These are phyloP conservation scores for Lasiosphaeria miniovina DNA, from an alignment of 495 filamentous ascomycete genomes.

Conservation along the genomic window DNA sequence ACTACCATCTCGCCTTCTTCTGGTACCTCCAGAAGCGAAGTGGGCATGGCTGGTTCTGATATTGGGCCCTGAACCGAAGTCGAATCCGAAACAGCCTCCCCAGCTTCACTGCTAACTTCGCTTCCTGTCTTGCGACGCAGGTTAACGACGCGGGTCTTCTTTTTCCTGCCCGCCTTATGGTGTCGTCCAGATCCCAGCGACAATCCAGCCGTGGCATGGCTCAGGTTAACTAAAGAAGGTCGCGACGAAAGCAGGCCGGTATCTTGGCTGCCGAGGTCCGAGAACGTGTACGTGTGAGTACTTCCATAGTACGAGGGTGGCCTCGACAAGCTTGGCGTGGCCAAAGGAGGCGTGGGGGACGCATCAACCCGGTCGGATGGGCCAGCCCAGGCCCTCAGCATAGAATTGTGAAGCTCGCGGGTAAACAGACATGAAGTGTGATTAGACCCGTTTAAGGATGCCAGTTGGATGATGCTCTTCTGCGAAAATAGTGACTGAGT, in stretches of 20 bases:
- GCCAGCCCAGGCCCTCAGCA: slow-evolving; percentile 89
- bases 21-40: slow-evolving; percentile 47
- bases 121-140: slow-evolving; percentile 63
- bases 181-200: slow-evolving; percentile 62
- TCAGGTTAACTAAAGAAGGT: slow-evolving; percentile 44
- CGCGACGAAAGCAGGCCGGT: slow-evolving; percentile 46
- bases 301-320: slow-evolving; percentile 61
- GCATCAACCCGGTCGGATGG: slow-evolving; percentile 67
- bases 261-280: slow-evolving; percentile 49
- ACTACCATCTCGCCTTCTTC: slow-evolving; percentile 58
- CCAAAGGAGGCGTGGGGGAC: slow-evolving; percentile 52
- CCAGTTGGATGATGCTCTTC: slow-evolving; percentile 78
- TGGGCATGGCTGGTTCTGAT: slow-evolving; percentile 48
- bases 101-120: slow-evolving; percentile 49
- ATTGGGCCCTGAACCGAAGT: slow-evolving; percentile 37
- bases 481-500: slow-evolving; percentile 83
- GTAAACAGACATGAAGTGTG: slow-evolving; percentile 85
- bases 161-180: slow-evolving; percentile 68
- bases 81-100: slow-evolving; percentile 38
- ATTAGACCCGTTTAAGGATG: slow-evolving; percentile 74
- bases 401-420: slow-evolving; percentile 73
- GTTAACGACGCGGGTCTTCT: slow-evolving; percentile 93
- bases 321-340: slow-evolving; percentile 53
- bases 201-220: slow-evolving; percentile 58
- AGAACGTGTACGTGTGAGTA: slow-evolving; percentile 62